A percentile compares a stretch with the other conserved stretches of the same genome.
Evolutionary conservation across 2,329 filamentous ascomycete species (phyloP).

Genomic region (Pestalotiopsis sp.): DNA sequence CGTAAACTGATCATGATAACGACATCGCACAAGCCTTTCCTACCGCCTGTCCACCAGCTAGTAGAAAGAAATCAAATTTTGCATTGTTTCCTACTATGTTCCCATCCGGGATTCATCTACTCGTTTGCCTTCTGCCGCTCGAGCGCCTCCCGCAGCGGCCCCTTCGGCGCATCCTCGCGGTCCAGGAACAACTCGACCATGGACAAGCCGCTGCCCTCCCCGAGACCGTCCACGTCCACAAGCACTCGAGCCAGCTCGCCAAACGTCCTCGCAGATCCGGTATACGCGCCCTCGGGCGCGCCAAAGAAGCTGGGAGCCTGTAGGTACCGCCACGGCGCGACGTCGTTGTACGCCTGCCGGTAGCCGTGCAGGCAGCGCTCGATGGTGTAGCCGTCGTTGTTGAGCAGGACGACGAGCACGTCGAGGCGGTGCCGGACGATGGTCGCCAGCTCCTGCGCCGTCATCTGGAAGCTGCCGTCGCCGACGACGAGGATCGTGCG

Average conservation of each 20-base stretch:
- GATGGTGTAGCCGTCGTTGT: constrained; percentile 62
- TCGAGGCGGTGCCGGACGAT: constrained; percentile 58
- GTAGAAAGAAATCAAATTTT: not conserved
- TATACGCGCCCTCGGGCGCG: constrained; percentile 26
- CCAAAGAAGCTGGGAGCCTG: constrained; percentile 51
- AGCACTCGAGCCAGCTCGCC: not conserved
- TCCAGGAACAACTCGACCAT: constrained; percentile 36
- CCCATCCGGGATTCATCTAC: not conserved
- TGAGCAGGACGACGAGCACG: constrained; percentile 54
- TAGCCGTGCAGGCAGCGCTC: constrained; percentile 59
- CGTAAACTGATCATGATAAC: no score
- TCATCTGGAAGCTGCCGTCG: constrained; percentile 68
- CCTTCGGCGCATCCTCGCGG: constrained; percentile 30
- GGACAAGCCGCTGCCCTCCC: constrained; percentile 25
- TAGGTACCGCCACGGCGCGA: constrained; percentile 53
- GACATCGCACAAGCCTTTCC: no score
- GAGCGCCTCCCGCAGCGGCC: constrained; percentile 16
- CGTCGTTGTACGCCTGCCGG: constrained; percentile 55
- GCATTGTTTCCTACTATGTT: not conserved
- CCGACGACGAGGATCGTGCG: constrained; percentile 61
- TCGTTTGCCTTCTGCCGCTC: not conserved
- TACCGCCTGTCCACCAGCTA: no score
- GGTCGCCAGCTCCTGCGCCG: constrained; percentile 65
- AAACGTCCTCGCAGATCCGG: not conserved
- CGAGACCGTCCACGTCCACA: constrained; percentile 2